Evolutionary conservation across 2,329 filamentous ascomycete species (phyloP).

Genomic region (Exophiala sideris): DNA sequence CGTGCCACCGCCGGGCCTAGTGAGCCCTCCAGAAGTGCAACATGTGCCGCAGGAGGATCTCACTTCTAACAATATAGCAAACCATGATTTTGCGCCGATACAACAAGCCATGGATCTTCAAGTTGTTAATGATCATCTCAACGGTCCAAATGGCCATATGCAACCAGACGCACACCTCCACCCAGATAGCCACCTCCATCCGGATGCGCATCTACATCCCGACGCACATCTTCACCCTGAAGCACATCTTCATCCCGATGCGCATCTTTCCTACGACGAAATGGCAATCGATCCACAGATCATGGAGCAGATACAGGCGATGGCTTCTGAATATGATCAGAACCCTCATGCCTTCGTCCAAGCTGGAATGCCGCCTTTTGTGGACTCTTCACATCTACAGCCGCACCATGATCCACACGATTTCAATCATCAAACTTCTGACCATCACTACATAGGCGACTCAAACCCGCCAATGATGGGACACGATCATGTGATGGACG

Average conservation of each 20-base stretch:
- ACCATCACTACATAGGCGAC: slow-evolving; percentile 23
- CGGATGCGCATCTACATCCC: slow-evolving; percentile 32
- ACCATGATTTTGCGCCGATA: slow-evolving; percentile 22
- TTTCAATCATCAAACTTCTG: slow-evolving; percentile 18
- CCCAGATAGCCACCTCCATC: slow-evolving; percentile 39
- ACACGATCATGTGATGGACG: slow-evolving; percentile 29
- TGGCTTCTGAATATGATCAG: slow-evolving; percentile 22
- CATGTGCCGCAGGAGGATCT: slow-evolving; percentile 13
- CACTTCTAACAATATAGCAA: slow-evolving; percentile 15
- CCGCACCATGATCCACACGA: slow-evolving; percentile 23
- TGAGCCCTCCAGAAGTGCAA: slow-evolving; percentile 10
- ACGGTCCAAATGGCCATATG: slow-evolving; percentile 24
- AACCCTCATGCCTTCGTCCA: slow-evolving; percentile 22
- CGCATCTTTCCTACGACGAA: slow-evolving; percentile 44
- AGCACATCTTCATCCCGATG: slow-evolving; percentile 33
- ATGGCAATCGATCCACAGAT: slow-evolving; percentile 62
- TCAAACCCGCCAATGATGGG: slow-evolving; percentile 20
- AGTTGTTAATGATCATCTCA: slow-evolving; percentile 34
- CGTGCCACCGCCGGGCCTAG: slow-evolving; percentile 1
- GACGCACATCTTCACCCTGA: slow-evolving; percentile 38
- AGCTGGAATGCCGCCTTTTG: slow-evolving; percentile 22
- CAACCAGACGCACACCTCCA: slow-evolving; percentile 19
- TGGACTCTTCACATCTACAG: slow-evolving; percentile 22
- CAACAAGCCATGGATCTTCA: slow-evolving; percentile 24
- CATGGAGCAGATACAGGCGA: slow-evolving; percentile 50